These are phyloP conservation scores for Anthostomella pinea DNA, from an alignment of 2,329 filamentous ascomycete genomes.

Conservation along the genomic window DNA sequence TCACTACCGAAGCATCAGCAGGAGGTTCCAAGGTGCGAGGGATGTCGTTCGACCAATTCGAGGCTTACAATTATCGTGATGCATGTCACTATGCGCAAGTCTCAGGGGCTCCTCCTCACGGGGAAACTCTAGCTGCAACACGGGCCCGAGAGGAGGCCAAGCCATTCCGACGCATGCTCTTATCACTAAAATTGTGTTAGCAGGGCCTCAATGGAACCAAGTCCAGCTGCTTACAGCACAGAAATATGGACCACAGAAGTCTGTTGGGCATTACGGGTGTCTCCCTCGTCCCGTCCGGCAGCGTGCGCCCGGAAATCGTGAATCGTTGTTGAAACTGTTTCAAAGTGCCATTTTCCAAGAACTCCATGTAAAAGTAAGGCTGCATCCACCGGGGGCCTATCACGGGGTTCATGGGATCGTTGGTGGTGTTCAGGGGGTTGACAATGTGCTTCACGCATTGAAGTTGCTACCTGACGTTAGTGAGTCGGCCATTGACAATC, in stretches of 20 bases:
- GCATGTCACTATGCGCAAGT: constrained; percentile 1
- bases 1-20: not conserved
- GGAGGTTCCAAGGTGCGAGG: too few relatives aligned
- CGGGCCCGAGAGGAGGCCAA: not conserved
- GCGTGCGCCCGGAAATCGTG: too few relatives aligned
- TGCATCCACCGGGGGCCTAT: too few relatives aligned
- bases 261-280: not conserved
- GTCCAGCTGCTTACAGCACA: not conserved
- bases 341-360: not conserved
- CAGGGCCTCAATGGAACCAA: not conserved
- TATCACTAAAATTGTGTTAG: not conserved
- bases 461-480: too few relatives aligned
- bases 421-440: not conserved
- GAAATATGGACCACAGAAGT: constrained; percentile 1
- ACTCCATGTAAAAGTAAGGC: constrained; percentile 2
- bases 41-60: not conserved
- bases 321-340: not conserved
- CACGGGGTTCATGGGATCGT: not conserved
- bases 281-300: not conserved
- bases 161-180: constrained; percentile 1
- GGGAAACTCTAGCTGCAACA: not conserved
- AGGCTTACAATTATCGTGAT: not conserved
- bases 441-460: constrained; percentile 2
- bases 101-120: not conserved
- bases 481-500: too few relatives aligned